Percentiles rank a stretch among this genome's conserved stretches.
phyloP scores from a whole-genome alignment of 2,329 filamentous ascomycete genomes.

The Aureobasidium sp. region DNA sequence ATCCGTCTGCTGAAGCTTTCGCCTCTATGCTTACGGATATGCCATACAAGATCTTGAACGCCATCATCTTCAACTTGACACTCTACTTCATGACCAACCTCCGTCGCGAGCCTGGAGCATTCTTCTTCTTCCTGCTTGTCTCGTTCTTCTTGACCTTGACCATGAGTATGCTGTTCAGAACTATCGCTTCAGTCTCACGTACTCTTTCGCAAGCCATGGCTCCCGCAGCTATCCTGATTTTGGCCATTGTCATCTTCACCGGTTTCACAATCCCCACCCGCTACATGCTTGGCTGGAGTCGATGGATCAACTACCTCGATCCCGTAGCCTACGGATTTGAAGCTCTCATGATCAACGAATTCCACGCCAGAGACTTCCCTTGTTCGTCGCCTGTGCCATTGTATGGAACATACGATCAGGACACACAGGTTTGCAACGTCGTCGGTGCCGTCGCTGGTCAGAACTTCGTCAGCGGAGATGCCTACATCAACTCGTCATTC shows the following conservation, averaged over 20 bases:
- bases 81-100: slow-evolving; percentile 87
- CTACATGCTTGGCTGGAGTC: slow-evolving; percentile 72
- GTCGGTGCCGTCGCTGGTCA: slow-evolving; percentile 36
- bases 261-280: slow-evolving; percentile 52
- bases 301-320: slow-evolving; percentile 75
- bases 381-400: slow-evolving; percentile 41
- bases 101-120: slow-evolving; percentile 62
- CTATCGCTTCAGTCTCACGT: slow-evolving; percentile 67
- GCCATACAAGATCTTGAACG: slow-evolving; percentile 72
- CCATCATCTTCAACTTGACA: slow-evolving; percentile 68
- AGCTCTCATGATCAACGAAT: slow-evolving; percentile 66
- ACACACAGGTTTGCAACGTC: slow-evolving; percentile 33
- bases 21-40: slow-evolving; percentile 80
- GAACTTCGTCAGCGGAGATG: slow-evolving; percentile 33
- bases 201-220: slow-evolving; percentile 55
- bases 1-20: slow-evolving; percentile 81
- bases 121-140: slow-evolving; percentile 80
- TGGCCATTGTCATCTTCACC: slow-evolving; percentile 60
- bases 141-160: slow-evolving; percentile 64
- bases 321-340: slow-evolving; percentile 77
- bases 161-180: slow-evolving; percentile 84
- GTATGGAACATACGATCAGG: slow-evolving; percentile 31
- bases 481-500: slow-evolving; percentile 28
- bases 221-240: slow-evolving; percentile 50
- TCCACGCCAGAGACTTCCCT: slow-evolving; percentile 54